Evolutionary conservation across 331 rosid genomes (phyloP).

Genomic region (Malus hybrid): DNA sequence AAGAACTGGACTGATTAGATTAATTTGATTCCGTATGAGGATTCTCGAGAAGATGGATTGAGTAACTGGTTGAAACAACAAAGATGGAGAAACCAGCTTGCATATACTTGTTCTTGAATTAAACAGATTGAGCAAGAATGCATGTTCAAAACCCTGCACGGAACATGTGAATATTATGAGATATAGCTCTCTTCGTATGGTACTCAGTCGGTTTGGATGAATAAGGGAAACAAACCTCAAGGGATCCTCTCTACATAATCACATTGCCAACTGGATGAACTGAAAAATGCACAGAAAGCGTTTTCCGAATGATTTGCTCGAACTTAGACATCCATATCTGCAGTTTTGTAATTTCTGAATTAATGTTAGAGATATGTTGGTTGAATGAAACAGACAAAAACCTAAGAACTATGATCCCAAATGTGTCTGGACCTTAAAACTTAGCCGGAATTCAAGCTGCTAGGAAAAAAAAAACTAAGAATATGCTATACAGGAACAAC

Average conservation of each 20-base stretch:
- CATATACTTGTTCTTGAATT: slow-evolving; percentile 16
- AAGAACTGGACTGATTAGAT: slow-evolving; percentile 4
- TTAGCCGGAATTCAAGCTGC: too few species aligned
- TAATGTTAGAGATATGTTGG: slow-evolving; percentile 1
- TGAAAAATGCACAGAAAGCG: slow-evolving; percentile 54
- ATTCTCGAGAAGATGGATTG: background rate
- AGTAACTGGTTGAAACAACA: slow-evolving; percentile 3
- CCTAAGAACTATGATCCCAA: background rate
- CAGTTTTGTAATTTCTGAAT: background rate
- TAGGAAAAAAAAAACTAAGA: too few species aligned
- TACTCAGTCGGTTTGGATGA: slow-evolving; percentile 10
- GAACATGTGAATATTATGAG: slow-evolving; percentile 11
- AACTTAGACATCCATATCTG: slow-evolving; percentile 76
- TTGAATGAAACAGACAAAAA: background rate
- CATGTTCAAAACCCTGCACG: slow-evolving; percentile 36
- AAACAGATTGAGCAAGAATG: slow-evolving; percentile 20
- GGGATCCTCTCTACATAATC: slow-evolving; percentile 51
- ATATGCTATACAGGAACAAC: too few species aligned
- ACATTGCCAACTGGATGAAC: slow-evolving; percentile 89
- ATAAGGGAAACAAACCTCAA: slow-evolving; percentile 34
- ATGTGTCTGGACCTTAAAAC: background rate
- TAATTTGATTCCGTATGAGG: slow-evolving; percentile 12
- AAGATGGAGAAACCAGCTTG: slow-evolving; percentile 18
- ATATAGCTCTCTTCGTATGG: slow-evolving; percentile 1
- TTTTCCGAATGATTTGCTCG: slow-evolving; percentile 56